These are phyloP conservation scores for Pseudoscleropodium purum DNA, from an alignment of 225 moss, liverwort and hornwort genomes.

Conservation along the genomic window DNA sequence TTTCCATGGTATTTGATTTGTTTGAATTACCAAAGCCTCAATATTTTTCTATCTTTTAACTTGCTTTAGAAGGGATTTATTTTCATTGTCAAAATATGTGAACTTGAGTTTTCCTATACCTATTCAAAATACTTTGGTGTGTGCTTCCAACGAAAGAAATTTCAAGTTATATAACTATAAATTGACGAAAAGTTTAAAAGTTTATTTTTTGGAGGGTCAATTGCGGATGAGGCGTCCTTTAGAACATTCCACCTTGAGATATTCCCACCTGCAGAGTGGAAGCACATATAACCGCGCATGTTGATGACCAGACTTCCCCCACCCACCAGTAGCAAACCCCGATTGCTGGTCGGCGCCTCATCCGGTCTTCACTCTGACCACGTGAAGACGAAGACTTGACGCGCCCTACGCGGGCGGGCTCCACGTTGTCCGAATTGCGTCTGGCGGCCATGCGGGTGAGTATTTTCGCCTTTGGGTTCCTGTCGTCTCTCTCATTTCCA, in stretches of 20 bases:
- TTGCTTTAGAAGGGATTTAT: fast-evolving
- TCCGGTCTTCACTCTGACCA: not conserved
- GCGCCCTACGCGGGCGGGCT: not conserved
- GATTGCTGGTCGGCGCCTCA: not conserved
- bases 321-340: not conserved
- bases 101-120: not conserved
- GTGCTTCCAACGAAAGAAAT: not conserved
- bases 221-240: not conserved
- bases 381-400: not conserved
- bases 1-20: no score
- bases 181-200: not conserved
- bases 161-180: not conserved
- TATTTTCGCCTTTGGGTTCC: not conserved
- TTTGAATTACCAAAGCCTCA: not conserved
- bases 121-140: not conserved
- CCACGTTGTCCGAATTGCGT: not conserved
- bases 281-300: not conserved
- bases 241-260: not conserved
- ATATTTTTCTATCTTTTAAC: not conserved
- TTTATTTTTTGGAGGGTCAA: not conserved
- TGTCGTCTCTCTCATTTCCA: not conserved
- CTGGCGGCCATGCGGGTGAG: not conserved
- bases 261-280: not conserved
- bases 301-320: not conserved
- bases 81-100: not conserved